Evolutionary conservation across 2,329 filamentous ascomycete genomes (phyloP).

Genomic region (Clarireedia hainanense): DNA sequence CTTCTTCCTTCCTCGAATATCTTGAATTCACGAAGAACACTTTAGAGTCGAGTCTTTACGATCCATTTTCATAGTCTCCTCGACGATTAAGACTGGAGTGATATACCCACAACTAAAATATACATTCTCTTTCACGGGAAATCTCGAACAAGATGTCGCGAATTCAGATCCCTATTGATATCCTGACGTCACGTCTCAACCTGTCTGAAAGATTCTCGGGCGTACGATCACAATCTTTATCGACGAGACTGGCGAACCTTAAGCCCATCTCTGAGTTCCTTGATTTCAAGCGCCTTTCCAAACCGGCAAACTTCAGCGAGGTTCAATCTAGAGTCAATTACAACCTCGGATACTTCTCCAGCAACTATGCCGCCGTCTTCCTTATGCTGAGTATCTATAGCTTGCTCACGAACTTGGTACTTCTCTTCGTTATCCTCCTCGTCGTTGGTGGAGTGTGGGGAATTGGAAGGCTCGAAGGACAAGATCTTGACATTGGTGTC

Average conservation of each 20-base stretch:
- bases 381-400: conserved; percentile 94
- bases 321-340: conserved; percentile 91
- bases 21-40: background rate
- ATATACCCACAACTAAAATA: background rate
- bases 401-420: conserved; percentile 74
- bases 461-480: conserved; percentile 83
- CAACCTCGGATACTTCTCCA: conserved; percentile 94
- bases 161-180: conserved; percentile 88
- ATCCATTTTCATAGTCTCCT: no score
- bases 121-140: background rate
- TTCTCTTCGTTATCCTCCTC: conserved; percentile 89
- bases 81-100: no score
- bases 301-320: conserved; percentile 85
- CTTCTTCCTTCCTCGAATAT: background rate
- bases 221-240: conserved; percentile 70
- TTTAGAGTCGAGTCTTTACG: background rate
- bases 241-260: conserved; percentile 83
- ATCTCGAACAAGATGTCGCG: conserved; percentile 57
- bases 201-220: conserved; percentile 76
- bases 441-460: conserved; percentile 81
- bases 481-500: conserved; percentile 78
- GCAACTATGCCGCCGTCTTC: conserved; percentile 94
- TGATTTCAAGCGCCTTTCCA: conserved; percentile 90
- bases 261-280: conserved; percentile 88
- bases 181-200: conserved; percentile 85